Conservation (phyloP, 805 yeast species). For the Nadsonia fulvescens region DNA sequence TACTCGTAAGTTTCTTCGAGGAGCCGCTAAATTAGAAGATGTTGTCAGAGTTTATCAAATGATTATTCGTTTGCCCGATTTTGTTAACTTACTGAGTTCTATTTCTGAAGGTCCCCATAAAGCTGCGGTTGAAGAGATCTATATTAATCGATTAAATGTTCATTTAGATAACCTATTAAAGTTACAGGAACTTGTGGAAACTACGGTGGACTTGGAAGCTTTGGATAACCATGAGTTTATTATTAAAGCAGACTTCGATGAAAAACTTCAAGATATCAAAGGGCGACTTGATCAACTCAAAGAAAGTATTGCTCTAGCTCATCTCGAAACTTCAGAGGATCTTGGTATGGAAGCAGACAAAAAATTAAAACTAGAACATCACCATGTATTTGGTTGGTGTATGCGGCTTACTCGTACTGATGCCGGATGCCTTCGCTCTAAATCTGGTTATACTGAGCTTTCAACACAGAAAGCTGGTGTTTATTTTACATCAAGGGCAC, state of each 20-base stretch:
- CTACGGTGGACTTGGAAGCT: conserved; percentile 77
- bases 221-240: conserved; percentile 68
- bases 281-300: conserved; percentile 37
- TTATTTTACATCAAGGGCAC: conserved; percentile 58
- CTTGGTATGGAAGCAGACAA: conserved; percentile 70
- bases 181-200: conserved; percentile 73
- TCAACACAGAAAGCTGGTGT: conserved; percentile 94
- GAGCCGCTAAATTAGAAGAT: conserved; percentile 58
- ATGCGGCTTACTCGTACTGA: conserved; percentile 80
- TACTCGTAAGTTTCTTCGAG: conserved; percentile 42
- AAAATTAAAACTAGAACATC: conserved; percentile 77
- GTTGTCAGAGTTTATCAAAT: conserved; percentile 79
- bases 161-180: conserved; percentile 37
- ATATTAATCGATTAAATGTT: conserved; percentile 40
- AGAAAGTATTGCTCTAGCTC: conserved; percentile 24
- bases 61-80: conserved; percentile 49
- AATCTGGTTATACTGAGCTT: conserved; percentile 48
- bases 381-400: conserved; percentile 85
- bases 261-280: conserved; percentile 44
- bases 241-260: conserved; percentile 82
- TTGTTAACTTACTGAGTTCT: conserved; percentile 32
- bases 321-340: conserved; percentile 50
- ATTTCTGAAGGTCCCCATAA: conserved; percentile 22
- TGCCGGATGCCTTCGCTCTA: conserved; percentile 56
- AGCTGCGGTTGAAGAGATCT: conserved; percentile 27